Base-by-base conservation (phyloP, 176 grass and related monocot species). In the maize (Zea mays) region DNA sequence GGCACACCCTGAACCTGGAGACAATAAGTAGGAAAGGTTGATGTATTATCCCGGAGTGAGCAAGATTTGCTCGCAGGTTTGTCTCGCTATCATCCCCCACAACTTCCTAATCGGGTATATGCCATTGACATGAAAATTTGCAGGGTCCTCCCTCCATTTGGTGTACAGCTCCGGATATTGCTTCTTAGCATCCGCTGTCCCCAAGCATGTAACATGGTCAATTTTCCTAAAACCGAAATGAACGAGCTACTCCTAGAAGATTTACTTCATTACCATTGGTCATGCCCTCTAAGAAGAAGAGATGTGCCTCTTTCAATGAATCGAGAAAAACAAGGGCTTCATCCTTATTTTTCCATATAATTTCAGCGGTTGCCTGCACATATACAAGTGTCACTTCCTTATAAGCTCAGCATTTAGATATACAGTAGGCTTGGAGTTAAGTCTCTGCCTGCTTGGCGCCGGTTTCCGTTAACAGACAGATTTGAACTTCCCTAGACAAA, bases 211-310 rank as follows among this genome's bases (percentile, higher is more conserved):
- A 84, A 44, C 43, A 49, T 61, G 66, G 35, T 90, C 80, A 87
- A 10, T 79, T 80, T 57, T 17, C 12, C 36, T 35, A 75, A 71
- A 67, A 61, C 58, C 3, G 9, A 61, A 27, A 83, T 37, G 76
- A 35, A 55, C 4, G 56, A 76, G 10, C 4, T 52, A 52, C 0
- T 52, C 14, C 14, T 19, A 19, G 7, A 55, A 55, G 16, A n/a
- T 57, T 57, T 57, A 56, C 8, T 56, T 56, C 52, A 56, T 55
- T 88, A 96, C 93, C 93, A 97, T 92, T 97, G 63, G 71, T 90
- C 90, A 97, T 96, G 34, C 93, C 93, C 72, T 96, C 93, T 14
- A 96, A 58, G 84, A 96, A 96, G 67, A 96, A 96, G 4, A 96
- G 74, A 62, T 92, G 93, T 16, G 85, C 87, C 82, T 96, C 93